phyloP scores from a whole-genome alignment of 768 basidiomycete genomes.

The Pulveroboletus sp. region DNA sequence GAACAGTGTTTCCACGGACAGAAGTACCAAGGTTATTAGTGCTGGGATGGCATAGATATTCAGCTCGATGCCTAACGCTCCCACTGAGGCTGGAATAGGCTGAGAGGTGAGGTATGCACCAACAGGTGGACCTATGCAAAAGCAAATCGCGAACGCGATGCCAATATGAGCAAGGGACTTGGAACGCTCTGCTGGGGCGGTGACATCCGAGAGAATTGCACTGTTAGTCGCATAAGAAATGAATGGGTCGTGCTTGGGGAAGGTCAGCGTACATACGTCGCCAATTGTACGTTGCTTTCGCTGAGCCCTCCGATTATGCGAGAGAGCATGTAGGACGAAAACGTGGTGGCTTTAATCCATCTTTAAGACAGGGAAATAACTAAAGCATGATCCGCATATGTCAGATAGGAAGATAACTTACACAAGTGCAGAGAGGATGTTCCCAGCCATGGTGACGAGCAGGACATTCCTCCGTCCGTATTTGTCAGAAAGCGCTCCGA shows the following conservation, averaged over 20 bases:
- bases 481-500: slow-evolving; percentile 81
- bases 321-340: slow-evolving; percentile 85
- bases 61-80: slow-evolving; percentile 54
- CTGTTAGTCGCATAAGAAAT: slow-evolving; percentile 35
- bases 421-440: slow-evolving; percentile 85
- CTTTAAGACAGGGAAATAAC: slow-evolving; percentile 35
- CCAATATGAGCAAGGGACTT: slow-evolving; percentile 89
- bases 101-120: slow-evolving; percentile 95
- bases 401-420: slow-evolving; percentile 35
- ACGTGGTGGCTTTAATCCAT: slow-evolving; percentile 88
- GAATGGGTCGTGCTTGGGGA: neutral
- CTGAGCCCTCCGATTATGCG: slow-evolving; percentile 89
- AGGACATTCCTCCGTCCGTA: slow-evolving; percentile 85
- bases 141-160: slow-evolving; percentile 94
- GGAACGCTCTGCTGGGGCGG: slow-evolving; percentile 72
- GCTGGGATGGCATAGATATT: slow-evolving; percentile 95
- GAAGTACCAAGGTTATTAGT: slow-evolving; percentile 68
- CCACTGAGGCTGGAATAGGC: slow-evolving; percentile 60
- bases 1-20: slow-evolving; percentile 77
- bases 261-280: slow-evolving; percentile 59
- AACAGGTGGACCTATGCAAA: slow-evolving; percentile 87
- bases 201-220: slow-evolving; percentile 91
- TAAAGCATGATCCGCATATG: neutral
- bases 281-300: slow-evolving; percentile 96
- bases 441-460: slow-evolving; percentile 86